Evolutionary conservation across 176 grass and related monocot genomes (phyloP), one percentile per base, ranked within the genome.

Genomic region (Elymus sibiricus): DNA sequence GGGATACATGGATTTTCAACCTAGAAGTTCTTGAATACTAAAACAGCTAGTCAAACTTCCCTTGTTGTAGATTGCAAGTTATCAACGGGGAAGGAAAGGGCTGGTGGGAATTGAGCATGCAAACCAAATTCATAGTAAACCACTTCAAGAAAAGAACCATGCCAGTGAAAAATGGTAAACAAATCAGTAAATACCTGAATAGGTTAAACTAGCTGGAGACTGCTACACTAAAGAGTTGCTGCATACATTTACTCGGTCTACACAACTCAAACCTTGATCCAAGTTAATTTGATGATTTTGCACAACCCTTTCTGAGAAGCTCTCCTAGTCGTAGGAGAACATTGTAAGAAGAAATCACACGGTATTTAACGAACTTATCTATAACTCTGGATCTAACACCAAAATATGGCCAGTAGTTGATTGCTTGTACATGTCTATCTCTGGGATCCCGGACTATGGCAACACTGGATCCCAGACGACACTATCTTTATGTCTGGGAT

Each of bases 171-270:
- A 70, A 74, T 78, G 42, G 39, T 31, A 7, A 56, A 38, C 56
- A 76, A 75, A 7, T 60, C 37, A 46, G 21, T 43, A 68, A 44
- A 76, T 79, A 94, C 90, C 87, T 97, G 88, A 87, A 97, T 82
- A 27, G 88, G 76, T 79, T 94, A 82, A 76, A 84, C 77, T 34
- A 94, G 87, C 55, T 74, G 72, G 64, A 24, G 84, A 85, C 81
- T 88, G 70, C 82, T 88, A 59, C 89, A 93, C 66, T 91, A 84
- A 60, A 97, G n/a, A 69, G 85, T 71, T 76, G 79, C 81, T 72
- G 26, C 60, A 40, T 88, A 90, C 73, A 94, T 89, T 78, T 83
- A 56, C 17, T 56, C 17, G 22, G 39, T 40, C 39, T 40, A 40
- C 39, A 40, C 39, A 40, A 8, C 39, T 40, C 39, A 8, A 40